Conservation (phyloP, 2,329 filamentous ascomycete genomes). For the Trichoderma asperellum region DNA sequence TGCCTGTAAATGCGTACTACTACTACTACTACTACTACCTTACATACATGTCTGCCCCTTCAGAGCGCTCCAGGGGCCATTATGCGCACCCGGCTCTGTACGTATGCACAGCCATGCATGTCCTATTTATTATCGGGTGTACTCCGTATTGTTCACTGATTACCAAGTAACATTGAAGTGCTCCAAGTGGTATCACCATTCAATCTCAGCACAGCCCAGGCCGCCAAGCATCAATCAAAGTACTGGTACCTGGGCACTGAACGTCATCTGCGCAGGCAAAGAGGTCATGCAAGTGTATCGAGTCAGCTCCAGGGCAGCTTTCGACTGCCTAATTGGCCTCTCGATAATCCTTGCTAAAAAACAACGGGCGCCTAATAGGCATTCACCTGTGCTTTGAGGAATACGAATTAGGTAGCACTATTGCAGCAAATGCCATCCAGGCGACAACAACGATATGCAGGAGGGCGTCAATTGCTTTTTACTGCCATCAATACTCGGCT, state of each 20-base stretch:
- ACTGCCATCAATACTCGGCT: background rate
- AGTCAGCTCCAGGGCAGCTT: background rate
- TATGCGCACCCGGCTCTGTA: no score
- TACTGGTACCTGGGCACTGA: constrained; percentile 15
- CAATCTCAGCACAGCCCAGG: background rate
- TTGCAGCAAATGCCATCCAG: background rate
- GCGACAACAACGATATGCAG: background rate
- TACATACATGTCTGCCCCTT: background rate
- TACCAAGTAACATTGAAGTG: background rate
- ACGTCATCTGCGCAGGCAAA: constrained; percentile 20
- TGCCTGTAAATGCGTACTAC: background rate
- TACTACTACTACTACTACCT: no score
- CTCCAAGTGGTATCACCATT: background rate
- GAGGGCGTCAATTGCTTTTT: background rate
- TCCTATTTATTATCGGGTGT: background rate
- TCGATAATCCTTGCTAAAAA: background rate
- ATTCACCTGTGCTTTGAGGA: background rate
- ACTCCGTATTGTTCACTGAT: background rate
- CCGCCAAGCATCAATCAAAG: background rate
- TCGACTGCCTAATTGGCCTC: constrained; percentile 13
- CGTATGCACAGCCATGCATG: no score
- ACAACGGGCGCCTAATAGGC: background rate
- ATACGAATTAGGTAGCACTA: background rate
- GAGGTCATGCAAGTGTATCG: constrained; percentile 16
- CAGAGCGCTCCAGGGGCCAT: background rate